Percentiles rank a stretch among this genome's conserved stretches.
phyloP scores from a whole-genome alignment of 352 stramenopile genomes.

The Phytopythium aichiense region DNA sequence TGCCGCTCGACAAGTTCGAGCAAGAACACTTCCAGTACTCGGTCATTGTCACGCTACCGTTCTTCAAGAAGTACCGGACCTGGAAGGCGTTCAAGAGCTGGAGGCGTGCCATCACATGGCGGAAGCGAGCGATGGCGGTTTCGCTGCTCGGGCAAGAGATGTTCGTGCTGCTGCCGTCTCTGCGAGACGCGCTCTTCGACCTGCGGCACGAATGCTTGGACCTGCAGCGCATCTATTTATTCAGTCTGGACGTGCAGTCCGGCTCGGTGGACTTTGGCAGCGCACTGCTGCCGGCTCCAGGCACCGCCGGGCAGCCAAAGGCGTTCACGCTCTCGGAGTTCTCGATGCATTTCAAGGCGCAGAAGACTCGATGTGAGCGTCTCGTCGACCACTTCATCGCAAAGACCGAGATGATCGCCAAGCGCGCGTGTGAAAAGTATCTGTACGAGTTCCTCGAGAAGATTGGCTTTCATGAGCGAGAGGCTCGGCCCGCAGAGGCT shows the following conservation, averaged over 20 bases:
- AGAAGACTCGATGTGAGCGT: conserved; percentile 60
- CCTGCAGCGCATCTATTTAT: conserved; percentile 29
- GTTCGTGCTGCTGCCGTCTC: conserved; percentile 83
- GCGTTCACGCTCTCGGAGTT: conserved; percentile 85
- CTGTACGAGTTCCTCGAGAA: conserved; percentile 50
- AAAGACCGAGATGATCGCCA: conserved; percentile 48
- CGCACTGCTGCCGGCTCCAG: background rate
- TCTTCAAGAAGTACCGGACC: conserved; percentile 86
- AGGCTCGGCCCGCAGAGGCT: background rate
- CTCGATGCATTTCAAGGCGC: conserved; percentile 57
- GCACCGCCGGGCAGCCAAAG: conserved; percentile 19
- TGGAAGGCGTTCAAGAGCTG: conserved; percentile 92
- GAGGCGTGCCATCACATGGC: conserved; percentile 65
- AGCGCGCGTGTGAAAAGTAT: conserved; percentile 60
- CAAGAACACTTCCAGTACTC: conserved; percentile 90
- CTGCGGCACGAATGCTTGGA: conserved; percentile 62
- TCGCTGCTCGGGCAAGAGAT: conserved; percentile 69
- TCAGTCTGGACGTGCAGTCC: conserved; percentile 22
- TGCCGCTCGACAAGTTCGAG: conserved; percentile 86
- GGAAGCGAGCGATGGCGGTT: conserved; percentile 32
- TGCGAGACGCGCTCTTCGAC: conserved; percentile 77
- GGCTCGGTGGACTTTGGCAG: background rate
- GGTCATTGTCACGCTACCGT: conserved; percentile 72
- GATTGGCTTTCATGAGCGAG: conserved; percentile 49
- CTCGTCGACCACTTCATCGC: conserved; percentile 60